Percentiles rank a stretch among this genome's conserved stretches.
Conservation (phyloP, 345 rosid genomes). For the Salix brachista region DNA sequence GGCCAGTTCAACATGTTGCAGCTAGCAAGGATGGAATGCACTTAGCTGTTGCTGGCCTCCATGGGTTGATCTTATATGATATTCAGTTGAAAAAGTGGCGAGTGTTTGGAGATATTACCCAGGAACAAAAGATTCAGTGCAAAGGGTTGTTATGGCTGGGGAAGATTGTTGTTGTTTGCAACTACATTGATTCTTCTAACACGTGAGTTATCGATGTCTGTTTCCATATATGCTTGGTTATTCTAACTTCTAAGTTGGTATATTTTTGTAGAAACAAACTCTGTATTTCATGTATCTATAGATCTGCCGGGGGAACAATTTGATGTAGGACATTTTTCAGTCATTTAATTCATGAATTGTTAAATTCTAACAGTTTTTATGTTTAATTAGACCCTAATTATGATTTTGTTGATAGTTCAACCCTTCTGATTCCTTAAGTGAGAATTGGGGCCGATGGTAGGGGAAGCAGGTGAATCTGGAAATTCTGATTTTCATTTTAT, state of each 20-base stretch:
- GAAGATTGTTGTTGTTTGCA: slow-evolving; percentile 91
- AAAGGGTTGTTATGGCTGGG: slow-evolving; percentile 94
- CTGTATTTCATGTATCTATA: neutral
- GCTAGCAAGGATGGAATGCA: slow-evolving; percentile 97
- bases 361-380: neutral
- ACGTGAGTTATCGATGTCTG: slow-evolving; percentile 46
- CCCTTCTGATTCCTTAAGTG: neutral
- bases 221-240: neutral
- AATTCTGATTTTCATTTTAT: neutral
- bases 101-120: slow-evolving; percentile 91
- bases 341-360: neutral
- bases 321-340: neutral
- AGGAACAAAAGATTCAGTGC: slow-evolving; percentile 93
- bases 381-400: neutral
- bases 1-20: slow-evolving; percentile 99
- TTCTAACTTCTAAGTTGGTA: slow-evolving; percentile 4
- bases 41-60: slow-evolving; percentile 91
- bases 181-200: slow-evolving; percentile 69
- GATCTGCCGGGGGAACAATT: neutral
- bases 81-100: slow-evolving; percentile 83
- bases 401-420: neutral
- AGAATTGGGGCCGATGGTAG: neutral
- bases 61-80: slow-evolving; percentile 87
- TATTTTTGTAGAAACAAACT: slow-evolving; percentile 5
- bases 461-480: neutral